Percentiles rank a stretch among this genome's conserved stretches.
These are phyloP conservation scores for Sphagnurus paluster DNA, from an alignment of 1,284 basidiomycete species.

Conservation along the genomic window DNA sequence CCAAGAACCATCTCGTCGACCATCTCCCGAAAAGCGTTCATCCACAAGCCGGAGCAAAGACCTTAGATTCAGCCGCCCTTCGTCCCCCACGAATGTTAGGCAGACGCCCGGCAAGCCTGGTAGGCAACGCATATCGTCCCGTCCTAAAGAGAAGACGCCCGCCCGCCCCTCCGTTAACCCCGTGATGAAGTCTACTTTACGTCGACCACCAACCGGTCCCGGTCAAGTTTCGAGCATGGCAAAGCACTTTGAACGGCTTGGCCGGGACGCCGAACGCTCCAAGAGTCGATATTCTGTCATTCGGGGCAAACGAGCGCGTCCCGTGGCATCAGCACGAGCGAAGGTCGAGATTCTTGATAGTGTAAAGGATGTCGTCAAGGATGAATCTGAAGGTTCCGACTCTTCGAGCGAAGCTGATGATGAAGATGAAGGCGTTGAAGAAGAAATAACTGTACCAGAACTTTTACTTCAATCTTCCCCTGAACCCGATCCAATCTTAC, in stretches of 20 bases:
- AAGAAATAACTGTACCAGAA: slow-evolving; percentile 30
- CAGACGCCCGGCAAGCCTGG: slow-evolving; percentile 27
- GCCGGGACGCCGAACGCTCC: slow-evolving; percentile 64
- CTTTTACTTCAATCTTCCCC: slow-evolving; percentile 29
- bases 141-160: slow-evolving; percentile 51
- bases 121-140: slow-evolving; percentile 42
- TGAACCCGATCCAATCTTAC: slow-evolving; percentile 25
- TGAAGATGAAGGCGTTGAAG: slow-evolving; percentile 75
- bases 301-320: slow-evolving; percentile 88
- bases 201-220: slow-evolving; percentile 46
- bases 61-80: slow-evolving; percentile 40
- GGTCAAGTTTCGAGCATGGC: slow-evolving; percentile 76
- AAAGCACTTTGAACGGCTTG: slow-evolving; percentile 76
- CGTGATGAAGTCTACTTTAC: slow-evolving; percentile 49
- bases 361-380: slow-evolving; percentile 89
- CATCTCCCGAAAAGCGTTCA: slow-evolving; percentile 71
- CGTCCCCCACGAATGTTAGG: slow-evolving; percentile 41
- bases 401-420: slow-evolving; percentile 89
- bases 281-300: slow-evolving; percentile 76
- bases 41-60: slow-evolving; percentile 37
- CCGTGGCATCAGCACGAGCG: slow-evolving; percentile 87
- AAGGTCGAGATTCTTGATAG: slow-evolving; percentile 91
- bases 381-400: slow-evolving; percentile 76
- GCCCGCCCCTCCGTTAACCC: slow-evolving; percentile 42
- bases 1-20: slow-evolving; percentile 57